A percentile compares a stretch with the other conserved stretches of the same genome.
phyloP scores from a whole-genome alignment of 768 basidiomycete genomes.

The Nidularia pulvinata region DNA sequence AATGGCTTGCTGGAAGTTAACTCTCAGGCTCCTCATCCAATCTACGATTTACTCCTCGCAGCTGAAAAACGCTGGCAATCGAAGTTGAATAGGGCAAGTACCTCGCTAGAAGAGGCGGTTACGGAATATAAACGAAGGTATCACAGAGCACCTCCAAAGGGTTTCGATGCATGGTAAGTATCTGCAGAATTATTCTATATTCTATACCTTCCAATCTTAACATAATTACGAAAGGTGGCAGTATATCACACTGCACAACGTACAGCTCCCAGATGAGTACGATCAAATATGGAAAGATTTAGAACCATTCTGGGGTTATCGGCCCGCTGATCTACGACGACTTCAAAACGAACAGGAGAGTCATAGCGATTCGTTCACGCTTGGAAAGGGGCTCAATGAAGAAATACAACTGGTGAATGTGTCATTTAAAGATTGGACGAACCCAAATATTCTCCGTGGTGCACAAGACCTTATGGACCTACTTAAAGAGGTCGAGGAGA shows the following conservation, averaged over 20 bases:
- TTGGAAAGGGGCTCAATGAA: slow-evolving; percentile 31
- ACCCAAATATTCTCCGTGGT: slow-evolving; percentile 29
- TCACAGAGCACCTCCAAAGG: slow-evolving; percentile 74
- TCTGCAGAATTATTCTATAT: background rate
- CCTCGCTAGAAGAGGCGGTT: slow-evolving; percentile 72
- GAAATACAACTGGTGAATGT: slow-evolving; percentile 26
- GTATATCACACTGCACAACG: slow-evolving; percentile 62
- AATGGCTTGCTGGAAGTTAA: slow-evolving; percentile 42
- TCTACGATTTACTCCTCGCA: slow-evolving; percentile 69
- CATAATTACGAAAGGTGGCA: slow-evolving; percentile 33
- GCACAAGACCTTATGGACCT: slow-evolving; percentile 28
- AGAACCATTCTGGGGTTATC: slow-evolving; percentile 80
- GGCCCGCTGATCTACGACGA: slow-evolving; percentile 33
- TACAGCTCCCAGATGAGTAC: slow-evolving; percentile 87
- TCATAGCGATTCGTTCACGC: slow-evolving; percentile 36
- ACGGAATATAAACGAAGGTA: slow-evolving; percentile 77
- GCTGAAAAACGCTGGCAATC: slow-evolving; percentile 64
- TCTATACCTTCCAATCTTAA: background rate
- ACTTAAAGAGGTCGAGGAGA: slow-evolving; percentile 31
- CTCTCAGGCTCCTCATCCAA: slow-evolving; percentile 60
- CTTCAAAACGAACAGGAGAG: slow-evolving; percentile 32
- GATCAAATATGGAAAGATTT: slow-evolving; percentile 74
- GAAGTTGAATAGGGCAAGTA: slow-evolving; percentile 70
- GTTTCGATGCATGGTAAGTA: slow-evolving; percentile 86
- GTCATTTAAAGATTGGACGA: slow-evolving; percentile 30